phyloP scores from a whole-genome alignment of 108 stramenopile species.

The Skeletonema grethae region DNA sequence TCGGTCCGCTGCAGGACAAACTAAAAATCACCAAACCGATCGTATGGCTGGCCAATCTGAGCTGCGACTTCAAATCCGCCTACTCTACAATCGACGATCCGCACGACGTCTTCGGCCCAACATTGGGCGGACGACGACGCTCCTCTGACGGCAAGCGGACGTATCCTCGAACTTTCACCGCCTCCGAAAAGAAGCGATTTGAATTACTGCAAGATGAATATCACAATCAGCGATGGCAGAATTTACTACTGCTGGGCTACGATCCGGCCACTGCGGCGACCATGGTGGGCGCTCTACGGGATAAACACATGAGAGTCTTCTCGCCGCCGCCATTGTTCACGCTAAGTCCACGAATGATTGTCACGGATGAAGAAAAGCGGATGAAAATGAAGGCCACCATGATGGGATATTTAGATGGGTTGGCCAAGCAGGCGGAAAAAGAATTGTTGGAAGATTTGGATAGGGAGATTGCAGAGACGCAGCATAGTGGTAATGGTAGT shows the following conservation, averaged over 20 bases:
- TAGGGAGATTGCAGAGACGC: slow-evolving; percentile 3
- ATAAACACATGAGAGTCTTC: slow-evolving; percentile 1
- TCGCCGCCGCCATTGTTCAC: slow-evolving; percentile 5
- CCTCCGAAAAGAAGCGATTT: slow-evolving; percentile 14
- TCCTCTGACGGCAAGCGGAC: slow-evolving; percentile 4
- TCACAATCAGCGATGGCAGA: slow-evolving; percentile 25
- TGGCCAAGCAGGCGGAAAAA: slow-evolving; percentile 9
- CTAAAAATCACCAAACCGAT: slow-evolving; percentile 6
- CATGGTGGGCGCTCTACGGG: slow-evolving; percentile 7
- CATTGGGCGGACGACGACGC: slow-evolving; percentile 6
- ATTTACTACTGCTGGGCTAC: slow-evolving; percentile 9
- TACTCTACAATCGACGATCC: slow-evolving; percentile 10
- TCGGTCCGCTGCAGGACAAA: slow-evolving; percentile 4
- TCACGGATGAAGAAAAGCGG: slow-evolving; percentile 7
- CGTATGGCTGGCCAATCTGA: slow-evolving; percentile 18
- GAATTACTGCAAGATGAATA: slow-evolving; percentile 15
- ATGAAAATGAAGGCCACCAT: slow-evolving; percentile 1
- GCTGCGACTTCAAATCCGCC: slow-evolving; percentile 16
- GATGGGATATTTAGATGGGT: slow-evolving; percentile 9
- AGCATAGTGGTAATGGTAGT: neutral
- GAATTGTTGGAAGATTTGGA: slow-evolving; percentile 21
- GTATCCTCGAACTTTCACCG: slow-evolving; percentile 9
- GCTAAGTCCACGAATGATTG: slow-evolving; percentile 22
- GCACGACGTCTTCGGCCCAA: neutral
- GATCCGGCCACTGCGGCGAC: slow-evolving; percentile 16